Conservation (phyloP, 371 early-diverging fungal species). For the Cokeromyces recurvatus region DNA sequence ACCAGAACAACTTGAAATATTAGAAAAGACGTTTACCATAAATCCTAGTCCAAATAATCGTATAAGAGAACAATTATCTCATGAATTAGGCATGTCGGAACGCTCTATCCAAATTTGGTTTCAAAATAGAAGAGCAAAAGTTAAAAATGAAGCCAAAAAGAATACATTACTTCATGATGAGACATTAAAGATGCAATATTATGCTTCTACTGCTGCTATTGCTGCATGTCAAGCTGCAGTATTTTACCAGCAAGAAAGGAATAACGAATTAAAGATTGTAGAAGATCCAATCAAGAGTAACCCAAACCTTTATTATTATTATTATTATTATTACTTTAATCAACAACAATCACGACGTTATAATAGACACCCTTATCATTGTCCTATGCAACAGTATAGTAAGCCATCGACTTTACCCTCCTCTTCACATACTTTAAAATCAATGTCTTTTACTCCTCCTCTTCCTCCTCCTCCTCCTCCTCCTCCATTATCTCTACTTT, state of each 20-base stretch:
- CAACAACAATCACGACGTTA: slow-evolving; percentile 14
- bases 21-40: slow-evolving; percentile 62
- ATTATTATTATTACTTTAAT: slow-evolving; percentile 28
- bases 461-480: slow-evolving; percentile 1
- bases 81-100: slow-evolving; percentile 82
- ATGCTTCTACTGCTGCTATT: slow-evolving; percentile 23
- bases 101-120: slow-evolving; percentile 97
- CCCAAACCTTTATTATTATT: slow-evolving; percentile 26
- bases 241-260: slow-evolving; percentile 12
- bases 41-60: slow-evolving; percentile 66
- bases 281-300: slow-evolving; percentile 18
- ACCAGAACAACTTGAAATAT: slow-evolving; percentile 59
- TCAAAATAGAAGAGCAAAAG: slow-evolving; percentile 94
- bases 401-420: slow-evolving; percentile 7
- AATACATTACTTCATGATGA: slow-evolving; percentile 46
- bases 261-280: not conserved
- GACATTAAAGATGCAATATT: slow-evolving; percentile 24
- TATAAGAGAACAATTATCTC: slow-evolving; percentile 74
- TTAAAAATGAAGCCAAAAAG: slow-evolving; percentile 57
- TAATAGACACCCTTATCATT: not conserved
- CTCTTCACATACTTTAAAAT: slow-evolving; percentile 11
- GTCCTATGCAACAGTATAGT: too few species aligned
- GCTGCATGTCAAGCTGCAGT: slow-evolving; percentile 25
- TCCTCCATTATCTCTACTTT: too few species aligned
- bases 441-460: slow-evolving; percentile 7